Evolutionary conservation across 306 rosid genomes (phyloP), one percentile per base, ranked within the genome.

Genomic region (Cucumis melo): DNA sequence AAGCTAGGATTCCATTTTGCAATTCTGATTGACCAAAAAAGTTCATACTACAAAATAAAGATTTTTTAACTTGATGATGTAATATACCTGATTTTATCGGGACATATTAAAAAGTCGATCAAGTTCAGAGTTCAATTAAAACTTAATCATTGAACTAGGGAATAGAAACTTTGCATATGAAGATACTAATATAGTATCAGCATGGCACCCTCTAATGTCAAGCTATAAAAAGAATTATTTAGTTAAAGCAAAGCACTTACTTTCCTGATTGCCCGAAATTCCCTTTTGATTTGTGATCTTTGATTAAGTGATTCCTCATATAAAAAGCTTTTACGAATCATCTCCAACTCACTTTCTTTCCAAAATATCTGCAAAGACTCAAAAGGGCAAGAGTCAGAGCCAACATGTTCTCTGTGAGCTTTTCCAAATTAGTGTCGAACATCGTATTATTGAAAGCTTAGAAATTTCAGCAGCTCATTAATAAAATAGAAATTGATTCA

Each of bases 301-400:
- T 80, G 87, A 82, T 83, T 77, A 55, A 87, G 81, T 50, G 98
- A 84, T 84, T 89, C 91, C 63, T 79, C 86, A 81, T 85, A 87
- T 58, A 89, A 85, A n/a, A 85, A 81, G 81, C 94, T 90, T 74
- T 56, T 82, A 36, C 58, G 73, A 86, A 92, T 87, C 98, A 92
- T 83, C 78, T 85, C 91, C 87, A 92, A 80, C 90, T 92, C 98
- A 67, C 67, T 76, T 65, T 84, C 76, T 16, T 82, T 86, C 98
- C 96, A 92, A 80, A 89, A 87, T 80, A 87, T 86, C 98, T 92
- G 73, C 7, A 76, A 83, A 82, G 15, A 32, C 65, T 54, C 41
- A 83, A 57, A 78, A 24, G 63, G 46, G 12, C 5, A 60, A 78
- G 9, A 12, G 24, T 66, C 24, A 82, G 63, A 44, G 44, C 61